phyloP scores from a whole-genome alignment of 495 filamentous ascomycete genomes.

The Immersiella caudata region DNA sequence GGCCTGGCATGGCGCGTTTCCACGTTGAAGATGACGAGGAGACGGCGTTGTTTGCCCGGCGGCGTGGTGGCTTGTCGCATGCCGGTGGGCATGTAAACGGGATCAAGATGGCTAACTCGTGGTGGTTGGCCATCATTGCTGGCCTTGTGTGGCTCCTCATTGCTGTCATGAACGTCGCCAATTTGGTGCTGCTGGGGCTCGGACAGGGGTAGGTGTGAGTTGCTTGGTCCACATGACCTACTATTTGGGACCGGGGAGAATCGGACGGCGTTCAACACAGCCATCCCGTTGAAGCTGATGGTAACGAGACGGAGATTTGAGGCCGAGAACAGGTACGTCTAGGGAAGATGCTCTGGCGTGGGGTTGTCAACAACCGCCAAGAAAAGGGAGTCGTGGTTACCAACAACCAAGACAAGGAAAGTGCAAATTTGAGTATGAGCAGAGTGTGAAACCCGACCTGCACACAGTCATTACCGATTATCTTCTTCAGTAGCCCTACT shows the following conservation, averaged over 20 bases:
- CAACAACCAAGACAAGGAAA: not conserved
- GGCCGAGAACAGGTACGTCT: too few species aligned
- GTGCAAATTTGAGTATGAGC: not conserved
- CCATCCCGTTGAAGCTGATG: not conserved
- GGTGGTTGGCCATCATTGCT: constrained; percentile 57
- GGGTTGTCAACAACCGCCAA: not conserved
- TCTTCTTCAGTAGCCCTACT: not conserved
- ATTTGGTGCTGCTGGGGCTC: constrained; percentile 68
- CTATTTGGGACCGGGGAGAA: not conserved
- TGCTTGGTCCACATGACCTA: not conserved
- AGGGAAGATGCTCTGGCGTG: not conserved
- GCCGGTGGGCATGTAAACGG: constrained; percentile 29
- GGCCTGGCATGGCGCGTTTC: constrained; percentile 38
- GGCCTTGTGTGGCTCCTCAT: constrained; percentile 69
- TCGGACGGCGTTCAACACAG: not conserved
- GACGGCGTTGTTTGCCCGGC: constrained; percentile 13
- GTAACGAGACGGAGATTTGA: too few species aligned
- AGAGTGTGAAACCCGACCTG: not conserved
- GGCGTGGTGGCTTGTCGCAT: not conserved
- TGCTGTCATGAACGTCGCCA: constrained; percentile 71
- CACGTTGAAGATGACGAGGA: constrained; percentile 29
- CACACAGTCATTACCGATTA: not conserved
- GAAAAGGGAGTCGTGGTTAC: not conserved
- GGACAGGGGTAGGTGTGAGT: constrained; percentile 37
- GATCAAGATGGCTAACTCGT: constrained; percentile 65